Percentiles rank a stretch among this genome's conserved stretches.
Evolutionary conservation across 495 filamentous ascomycete species (phyloP).

Genomic region (Achaetomiella virescens): DNA sequence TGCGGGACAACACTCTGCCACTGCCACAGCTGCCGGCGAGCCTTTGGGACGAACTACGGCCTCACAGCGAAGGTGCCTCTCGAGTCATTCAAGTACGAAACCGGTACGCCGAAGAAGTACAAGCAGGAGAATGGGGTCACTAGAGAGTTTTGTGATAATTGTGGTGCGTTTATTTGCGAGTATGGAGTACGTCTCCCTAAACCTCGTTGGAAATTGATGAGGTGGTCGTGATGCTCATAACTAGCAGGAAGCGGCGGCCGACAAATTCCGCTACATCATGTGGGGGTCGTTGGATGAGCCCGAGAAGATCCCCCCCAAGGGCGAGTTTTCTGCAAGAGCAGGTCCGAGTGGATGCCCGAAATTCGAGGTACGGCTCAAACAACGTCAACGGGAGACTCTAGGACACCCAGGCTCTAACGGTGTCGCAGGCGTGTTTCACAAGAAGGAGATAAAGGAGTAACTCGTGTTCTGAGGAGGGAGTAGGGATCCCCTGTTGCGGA

Average conservation of each 20-base stretch:
- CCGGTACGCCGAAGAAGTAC: constrained; percentile 18
- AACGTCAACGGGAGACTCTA: neutral
- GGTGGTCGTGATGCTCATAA: constrained; percentile 2
- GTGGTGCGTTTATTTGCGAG: constrained; percentile 58
- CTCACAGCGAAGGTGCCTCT: constrained; percentile 53
- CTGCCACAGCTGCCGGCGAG: constrained; percentile 57
- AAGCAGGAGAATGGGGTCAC: constrained; percentile 26
- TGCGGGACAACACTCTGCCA: constrained; percentile 61
- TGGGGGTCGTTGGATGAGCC: constrained; percentile 61
- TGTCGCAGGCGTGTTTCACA: constrained; percentile 50
- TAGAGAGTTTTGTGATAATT: constrained; percentile 57
- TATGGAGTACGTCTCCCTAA: constrained; percentile 46
- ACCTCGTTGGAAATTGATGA: neutral
- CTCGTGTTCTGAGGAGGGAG: neutral
- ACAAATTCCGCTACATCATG: constrained; percentile 56
- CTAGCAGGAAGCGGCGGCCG: constrained; percentile 45
- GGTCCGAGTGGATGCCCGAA: constrained; percentile 60
- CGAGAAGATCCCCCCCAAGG: constrained; percentile 55
- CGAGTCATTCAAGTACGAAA: constrained; percentile 17
- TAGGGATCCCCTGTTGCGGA: neutral
- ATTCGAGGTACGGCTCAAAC: constrained; percentile 27
- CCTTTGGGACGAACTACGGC: constrained; percentile 59
- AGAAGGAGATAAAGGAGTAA: constrained; percentile 52
- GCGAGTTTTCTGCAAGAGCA: constrained; percentile 60
- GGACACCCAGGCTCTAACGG: neutral